phyloP scores from a whole-genome alignment of 495 filamentous ascomycete genomes.

The Penicillium cosmopolitanum region DNA sequence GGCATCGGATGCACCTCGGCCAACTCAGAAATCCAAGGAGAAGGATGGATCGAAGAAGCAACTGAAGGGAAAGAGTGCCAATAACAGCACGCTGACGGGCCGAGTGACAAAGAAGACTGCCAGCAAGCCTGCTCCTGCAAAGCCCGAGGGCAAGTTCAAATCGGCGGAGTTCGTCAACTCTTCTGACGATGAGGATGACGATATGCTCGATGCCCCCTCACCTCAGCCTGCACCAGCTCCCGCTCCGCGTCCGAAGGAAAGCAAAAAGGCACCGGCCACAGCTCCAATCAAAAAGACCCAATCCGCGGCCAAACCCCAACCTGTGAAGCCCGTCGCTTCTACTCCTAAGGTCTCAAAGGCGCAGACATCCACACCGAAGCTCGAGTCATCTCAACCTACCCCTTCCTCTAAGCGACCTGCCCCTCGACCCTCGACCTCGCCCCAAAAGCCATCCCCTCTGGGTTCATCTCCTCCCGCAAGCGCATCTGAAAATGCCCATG shows the following conservation, averaged over 20 bases:
- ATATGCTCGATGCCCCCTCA: conserved; percentile 46
- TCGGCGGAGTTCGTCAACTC: conserved; percentile 77
- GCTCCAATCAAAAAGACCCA: conserved; percentile 12
- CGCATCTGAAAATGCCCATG: conserved; percentile 62
- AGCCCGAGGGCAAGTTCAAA: conserved; percentile 56
- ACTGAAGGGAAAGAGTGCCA: conserved; percentile 55
- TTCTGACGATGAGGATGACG: conserved; percentile 72
- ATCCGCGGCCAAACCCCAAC: conserved; percentile 21
- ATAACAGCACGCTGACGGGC: conserved; percentile 52
- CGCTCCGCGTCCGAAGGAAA: conserved; percentile 18
- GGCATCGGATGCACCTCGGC: not conserved
- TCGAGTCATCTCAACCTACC: conserved; percentile 26
- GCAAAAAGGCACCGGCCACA: conserved; percentile 14
- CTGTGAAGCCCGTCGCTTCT: conserved; percentile 14
- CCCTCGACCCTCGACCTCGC: conserved; percentile 54
- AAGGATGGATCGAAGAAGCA: conserved; percentile 66
- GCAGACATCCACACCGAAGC: conserved; percentile 24
- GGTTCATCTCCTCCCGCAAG: conserved; percentile 78
- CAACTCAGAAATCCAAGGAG: conserved; percentile 59
- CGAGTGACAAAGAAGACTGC: conserved; percentile 56
- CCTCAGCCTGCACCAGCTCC: conserved; percentile 24
- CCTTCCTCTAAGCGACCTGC: conserved; percentile 42
- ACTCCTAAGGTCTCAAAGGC: conserved; percentile 28
- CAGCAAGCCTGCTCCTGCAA: conserved; percentile 46
- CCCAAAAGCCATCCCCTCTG: conserved; percentile 73